Conservation (phyloP, 805 yeast genomes). For the Barnettozyma sp. region DNA sequence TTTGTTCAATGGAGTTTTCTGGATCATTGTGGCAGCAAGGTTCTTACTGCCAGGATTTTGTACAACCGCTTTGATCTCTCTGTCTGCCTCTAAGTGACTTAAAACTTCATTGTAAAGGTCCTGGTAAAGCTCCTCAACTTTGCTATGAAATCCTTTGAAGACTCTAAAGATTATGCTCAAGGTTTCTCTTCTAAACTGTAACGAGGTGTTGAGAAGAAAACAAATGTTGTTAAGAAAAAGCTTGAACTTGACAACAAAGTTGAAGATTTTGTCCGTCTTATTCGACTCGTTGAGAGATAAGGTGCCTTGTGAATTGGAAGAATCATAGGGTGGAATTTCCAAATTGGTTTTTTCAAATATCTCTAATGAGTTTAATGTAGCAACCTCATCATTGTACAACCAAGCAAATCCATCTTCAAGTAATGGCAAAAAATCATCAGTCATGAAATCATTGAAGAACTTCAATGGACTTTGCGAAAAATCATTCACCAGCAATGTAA, state of each 20-base stretch:
- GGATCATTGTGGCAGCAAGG: constrained; percentile 5
- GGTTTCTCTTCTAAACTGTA: constrained; percentile 24
- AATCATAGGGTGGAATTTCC: constrained; percentile 24
- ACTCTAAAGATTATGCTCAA: constrained; percentile 19
- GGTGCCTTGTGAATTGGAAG: neutral
- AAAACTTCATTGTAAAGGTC: constrained; percentile 21
- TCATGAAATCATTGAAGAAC: constrained; percentile 63
- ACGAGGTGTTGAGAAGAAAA: constrained; percentile 21
- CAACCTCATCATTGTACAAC: constrained; percentile 44
- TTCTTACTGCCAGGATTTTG: constrained; percentile 4
- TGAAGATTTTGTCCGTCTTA: constrained; percentile 9
- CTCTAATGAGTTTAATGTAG: constrained; percentile 32
- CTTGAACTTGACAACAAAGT: constrained; percentile 20
- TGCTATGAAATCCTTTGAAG: constrained; percentile 19
- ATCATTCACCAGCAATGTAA: constrained; percentile 36
- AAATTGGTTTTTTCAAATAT: constrained; percentile 21
- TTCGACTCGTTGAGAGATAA: constrained; percentile 26
- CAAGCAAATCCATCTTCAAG: constrained; percentile 48
- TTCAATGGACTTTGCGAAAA: constrained; percentile 27
- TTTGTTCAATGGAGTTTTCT: constrained; percentile 14
- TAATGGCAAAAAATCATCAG: constrained; percentile 53
- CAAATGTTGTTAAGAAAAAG: constrained; percentile 17
- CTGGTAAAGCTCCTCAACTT: constrained; percentile 18
- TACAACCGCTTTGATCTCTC: constrained; percentile 11
- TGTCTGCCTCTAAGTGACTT: constrained; percentile 21